phyloP scores from a whole-genome alignment of 805 yeast genomes.

The Peterozyma xylosa region DNA sequence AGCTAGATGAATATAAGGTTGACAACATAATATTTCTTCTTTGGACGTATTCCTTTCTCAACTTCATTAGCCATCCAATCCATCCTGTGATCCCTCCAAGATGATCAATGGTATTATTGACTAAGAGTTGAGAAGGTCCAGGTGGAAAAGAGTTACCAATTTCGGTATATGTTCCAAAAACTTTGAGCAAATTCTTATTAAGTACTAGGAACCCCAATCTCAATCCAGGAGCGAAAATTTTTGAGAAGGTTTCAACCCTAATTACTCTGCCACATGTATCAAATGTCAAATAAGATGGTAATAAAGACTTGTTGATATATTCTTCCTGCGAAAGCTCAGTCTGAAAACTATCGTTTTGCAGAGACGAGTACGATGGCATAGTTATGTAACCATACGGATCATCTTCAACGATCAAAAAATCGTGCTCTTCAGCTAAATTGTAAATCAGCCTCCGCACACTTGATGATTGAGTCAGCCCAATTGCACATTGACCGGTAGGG shows the following conservation, averaged over 20 bases:
- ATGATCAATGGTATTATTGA: constrained; percentile 32
- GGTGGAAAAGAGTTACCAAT: constrained; percentile 40
- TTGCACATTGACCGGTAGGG: constrained; percentile 53
- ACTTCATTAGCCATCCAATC: not conserved
- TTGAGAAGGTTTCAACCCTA: constrained; percentile 47
- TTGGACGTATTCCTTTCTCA: not conserved
- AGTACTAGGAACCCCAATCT: constrained; percentile 45
- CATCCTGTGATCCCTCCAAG: constrained; percentile 6
- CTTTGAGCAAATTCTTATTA: constrained; percentile 30
- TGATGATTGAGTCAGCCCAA: constrained; percentile 37
- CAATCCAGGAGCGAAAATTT: constrained; percentile 48
- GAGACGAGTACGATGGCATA: constrained; percentile 26
- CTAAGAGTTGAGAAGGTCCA: constrained; percentile 40
- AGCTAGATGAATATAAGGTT: constrained; percentile 25
- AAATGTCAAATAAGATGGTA: constrained; percentile 38
- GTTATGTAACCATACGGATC: constrained; percentile 51
- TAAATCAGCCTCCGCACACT: constrained; percentile 35
- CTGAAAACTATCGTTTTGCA: constrained; percentile 20
- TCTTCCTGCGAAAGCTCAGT: constrained; percentile 24
- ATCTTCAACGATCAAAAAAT: constrained; percentile 47
- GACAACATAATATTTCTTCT: constrained; percentile 3
- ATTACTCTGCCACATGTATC: constrained; percentile 48
- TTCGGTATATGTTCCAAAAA: constrained; percentile 27
- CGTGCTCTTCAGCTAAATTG: constrained; percentile 36
- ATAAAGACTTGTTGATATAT: constrained; percentile 27